Conservation (phyloP, 2,329 filamentous ascomycete species). For the Emmonsia crescens region DNA sequence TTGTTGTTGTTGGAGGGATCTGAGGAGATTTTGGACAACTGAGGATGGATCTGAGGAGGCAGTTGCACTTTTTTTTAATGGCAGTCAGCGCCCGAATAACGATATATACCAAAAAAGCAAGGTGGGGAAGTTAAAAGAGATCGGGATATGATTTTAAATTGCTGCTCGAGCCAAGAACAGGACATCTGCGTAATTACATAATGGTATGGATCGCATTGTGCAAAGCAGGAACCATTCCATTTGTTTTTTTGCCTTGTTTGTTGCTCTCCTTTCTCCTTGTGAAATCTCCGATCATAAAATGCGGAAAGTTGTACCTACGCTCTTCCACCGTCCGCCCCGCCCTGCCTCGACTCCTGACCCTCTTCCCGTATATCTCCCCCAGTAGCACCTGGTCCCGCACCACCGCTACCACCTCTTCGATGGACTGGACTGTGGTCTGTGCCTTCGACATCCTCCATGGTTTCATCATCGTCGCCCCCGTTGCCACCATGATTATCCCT, state of each 20-base stretch:
- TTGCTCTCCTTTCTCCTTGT: not conserved
- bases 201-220: slow-evolving; percentile 11
- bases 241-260: not conserved
- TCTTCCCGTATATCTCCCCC: slow-evolving; percentile 88
- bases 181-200: not conserved
- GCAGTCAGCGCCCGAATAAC: slow-evolving; percentile 32
- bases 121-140: not conserved
- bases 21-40: slow-evolving; percentile 78
- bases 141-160: not conserved
- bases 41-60: slow-evolving; percentile 58
- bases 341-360: slow-evolving; percentile 76
- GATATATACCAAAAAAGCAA: not conserved
- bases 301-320: slow-evolving; percentile 71
- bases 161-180: not conserved
- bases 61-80: slow-evolving; percentile 43
- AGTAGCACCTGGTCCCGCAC: slow-evolving; percentile 75
- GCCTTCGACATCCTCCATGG: slow-evolving; percentile 67
- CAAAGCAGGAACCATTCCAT: not conserved
- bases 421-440: slow-evolving; percentile 46
- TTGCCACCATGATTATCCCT: slow-evolving; percentile 39
- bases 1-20: slow-evolving; percentile 56
- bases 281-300: slow-evolving; percentile 3
- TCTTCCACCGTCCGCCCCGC: slow-evolving; percentile 93
- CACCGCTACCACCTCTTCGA: slow-evolving; percentile 56
- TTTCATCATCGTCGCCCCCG: slow-evolving; percentile 58